A percentile compares a stretch with the other conserved stretches of the same genome.
Evolutionary conservation across 371 early-diverging fungal genomes (phyloP).

Genomic region (Thermomucor indicae-seudaticae): DNA sequence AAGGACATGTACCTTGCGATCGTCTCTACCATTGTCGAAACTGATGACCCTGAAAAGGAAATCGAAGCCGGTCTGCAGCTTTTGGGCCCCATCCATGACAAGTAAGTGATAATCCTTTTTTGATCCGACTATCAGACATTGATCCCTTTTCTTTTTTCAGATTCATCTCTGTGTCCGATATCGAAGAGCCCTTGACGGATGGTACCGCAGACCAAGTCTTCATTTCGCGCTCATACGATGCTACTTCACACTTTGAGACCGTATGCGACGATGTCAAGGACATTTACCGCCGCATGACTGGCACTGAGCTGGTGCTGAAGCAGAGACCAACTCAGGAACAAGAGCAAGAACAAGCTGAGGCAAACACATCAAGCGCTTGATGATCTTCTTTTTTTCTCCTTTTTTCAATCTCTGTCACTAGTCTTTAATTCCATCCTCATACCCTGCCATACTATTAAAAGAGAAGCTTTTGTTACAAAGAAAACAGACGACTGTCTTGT

Average conservation of each 20-base stretch:
- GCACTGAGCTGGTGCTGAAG: constrained; percentile 79
- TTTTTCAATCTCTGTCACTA: too few species aligned
- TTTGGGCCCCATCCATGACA: constrained; percentile 88
- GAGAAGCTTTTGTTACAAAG: too few species aligned
- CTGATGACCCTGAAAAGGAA: constrained; percentile 84
- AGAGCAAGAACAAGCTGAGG: constrained; percentile 11
- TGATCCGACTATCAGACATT: not conserved
- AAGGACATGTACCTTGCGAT: constrained; percentile 89
- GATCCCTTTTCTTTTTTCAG: constrained; percentile 4
- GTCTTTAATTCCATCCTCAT: too few species aligned
- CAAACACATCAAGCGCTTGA: too few species aligned
- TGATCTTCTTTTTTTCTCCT: too few species aligned
- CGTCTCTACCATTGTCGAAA: constrained; percentile 94
- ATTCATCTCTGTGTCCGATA: constrained; percentile 77
- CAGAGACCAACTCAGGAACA: constrained; percentile 53
- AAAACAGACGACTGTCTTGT: too few species aligned
- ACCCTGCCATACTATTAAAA: too few species aligned
- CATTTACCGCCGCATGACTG: constrained; percentile 89
- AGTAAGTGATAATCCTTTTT: constrained; percentile 29
- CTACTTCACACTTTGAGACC: constrained; percentile 98
- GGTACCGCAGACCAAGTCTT: constrained; percentile 85
- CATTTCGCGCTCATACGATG: constrained; percentile 95
- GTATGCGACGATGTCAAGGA: constrained; percentile 95
- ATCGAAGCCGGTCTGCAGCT: constrained; percentile 84
- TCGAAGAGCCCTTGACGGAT: constrained; percentile 82